Percentiles rank a stretch among this genome's conserved stretches.
Evolutionary conservation across 2,329 filamentous ascomycete genomes (phyloP).

Genomic region (Pezicula radicicola): DNA sequence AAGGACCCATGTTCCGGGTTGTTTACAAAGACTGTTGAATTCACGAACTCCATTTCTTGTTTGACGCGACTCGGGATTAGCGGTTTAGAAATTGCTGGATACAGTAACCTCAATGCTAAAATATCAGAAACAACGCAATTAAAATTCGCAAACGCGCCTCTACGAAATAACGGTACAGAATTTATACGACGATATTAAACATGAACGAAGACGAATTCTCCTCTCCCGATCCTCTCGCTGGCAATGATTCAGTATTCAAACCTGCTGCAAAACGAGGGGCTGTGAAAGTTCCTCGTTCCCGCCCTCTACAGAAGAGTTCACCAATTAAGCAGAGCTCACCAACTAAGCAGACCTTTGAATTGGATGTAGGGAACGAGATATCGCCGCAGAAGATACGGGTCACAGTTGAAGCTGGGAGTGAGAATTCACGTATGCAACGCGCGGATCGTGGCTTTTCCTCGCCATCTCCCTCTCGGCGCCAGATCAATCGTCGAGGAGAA

Average conservation of each 20-base stretch:
- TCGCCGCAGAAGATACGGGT: conserved; percentile 31
- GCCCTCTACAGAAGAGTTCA: conserved; percentile 23
- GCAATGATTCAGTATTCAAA: conserved; percentile 21
- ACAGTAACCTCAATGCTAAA: too few relatives aligned
- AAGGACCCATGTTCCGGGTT: too few relatives aligned
- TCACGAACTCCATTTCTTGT: too few relatives aligned
- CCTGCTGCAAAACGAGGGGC: conserved; percentile 23
- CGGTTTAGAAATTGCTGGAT: too few relatives aligned
- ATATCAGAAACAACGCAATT: neutral
- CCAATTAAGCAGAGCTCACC: conserved; percentile 31
- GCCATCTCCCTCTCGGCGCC: conserved; percentile 16
- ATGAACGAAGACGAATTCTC: conserved; percentile 22
- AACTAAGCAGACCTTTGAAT: conserved; percentile 30
- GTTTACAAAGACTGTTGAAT: too few relatives aligned
- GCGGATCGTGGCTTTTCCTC: conserved; percentile 8
- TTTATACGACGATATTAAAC: conserved; percentile 9
- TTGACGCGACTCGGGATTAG: too few relatives aligned
- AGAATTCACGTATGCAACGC: conserved; percentile 16
- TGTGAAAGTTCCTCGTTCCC: conserved; percentile 16
- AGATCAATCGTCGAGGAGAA: conserved; percentile 17
- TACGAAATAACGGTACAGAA: neutral
- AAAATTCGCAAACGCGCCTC: neutral
- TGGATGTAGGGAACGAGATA: conserved; percentile 29
- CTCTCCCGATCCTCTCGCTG: conserved; percentile 30
- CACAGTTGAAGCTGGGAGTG: conserved; percentile 28